These are phyloP conservation scores for Rhododendron molle DNA, from an alignment of 148 eudicot genomes.

Conservation along the genomic window DNA sequence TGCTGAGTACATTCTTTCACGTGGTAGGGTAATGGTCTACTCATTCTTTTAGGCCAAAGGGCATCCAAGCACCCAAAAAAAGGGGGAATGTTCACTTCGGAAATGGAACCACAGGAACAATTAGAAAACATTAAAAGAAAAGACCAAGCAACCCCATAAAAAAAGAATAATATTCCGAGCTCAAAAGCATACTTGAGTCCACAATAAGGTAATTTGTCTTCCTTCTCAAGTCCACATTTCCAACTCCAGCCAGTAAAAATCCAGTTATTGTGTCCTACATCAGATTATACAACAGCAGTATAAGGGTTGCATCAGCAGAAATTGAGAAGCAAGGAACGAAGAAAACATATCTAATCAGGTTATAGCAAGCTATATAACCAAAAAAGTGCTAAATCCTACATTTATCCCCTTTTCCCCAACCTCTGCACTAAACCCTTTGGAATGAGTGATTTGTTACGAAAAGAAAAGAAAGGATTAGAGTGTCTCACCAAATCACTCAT, in stretches of 20 bases:
- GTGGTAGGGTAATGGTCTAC: not conserved
- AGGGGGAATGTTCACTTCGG: not conserved
- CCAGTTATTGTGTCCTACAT: conserved; percentile 94
- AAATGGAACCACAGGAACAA: not conserved
- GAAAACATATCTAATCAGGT: not conserved
- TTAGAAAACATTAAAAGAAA: not conserved
- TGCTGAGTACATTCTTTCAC: not conserved
- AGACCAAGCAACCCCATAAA: not conserved
- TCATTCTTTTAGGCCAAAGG: not conserved
- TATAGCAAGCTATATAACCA: not conserved
- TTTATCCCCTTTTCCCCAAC: not conserved
- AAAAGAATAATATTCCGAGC: not conserved
- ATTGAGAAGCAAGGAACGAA: not conserved
- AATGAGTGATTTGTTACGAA: no score
- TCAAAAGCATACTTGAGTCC: conserved; percentile 69
- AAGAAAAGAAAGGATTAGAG: not conserved
- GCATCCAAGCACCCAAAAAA: not conserved
- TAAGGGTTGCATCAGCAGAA: not conserved
- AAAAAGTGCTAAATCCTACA: not conserved
- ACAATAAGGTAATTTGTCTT: conserved; percentile 96
- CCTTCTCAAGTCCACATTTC: conserved; percentile 92
- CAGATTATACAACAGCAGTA: conserved; percentile 9
- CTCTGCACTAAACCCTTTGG: not conserved
- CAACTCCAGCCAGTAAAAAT: conserved; percentile 90
- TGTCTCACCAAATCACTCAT: not conserved